A percentile compares a stretch with the other conserved stretches of the same genome.
Conservation (phyloP, 108 stramenopile species). For the Discostella stelligeroides region DNA sequence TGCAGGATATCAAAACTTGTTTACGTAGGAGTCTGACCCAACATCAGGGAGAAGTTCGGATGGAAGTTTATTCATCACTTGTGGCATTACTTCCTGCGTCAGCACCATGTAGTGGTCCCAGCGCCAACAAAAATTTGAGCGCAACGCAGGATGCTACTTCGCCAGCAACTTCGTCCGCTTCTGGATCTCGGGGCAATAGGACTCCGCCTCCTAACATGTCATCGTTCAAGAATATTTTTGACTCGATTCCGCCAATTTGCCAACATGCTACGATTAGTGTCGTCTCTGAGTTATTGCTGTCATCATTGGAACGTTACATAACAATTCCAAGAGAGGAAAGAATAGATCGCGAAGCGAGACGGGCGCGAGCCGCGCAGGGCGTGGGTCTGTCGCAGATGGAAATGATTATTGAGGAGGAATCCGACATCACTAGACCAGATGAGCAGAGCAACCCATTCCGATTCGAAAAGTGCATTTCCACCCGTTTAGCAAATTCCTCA, state of each 20-base stretch:
- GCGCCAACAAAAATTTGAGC: background rate
- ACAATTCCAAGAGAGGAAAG: slow-evolving; percentile 36
- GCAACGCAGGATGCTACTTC: slow-evolving; percentile 31
- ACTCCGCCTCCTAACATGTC: background rate
- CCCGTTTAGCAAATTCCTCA: slow-evolving; percentile 4
- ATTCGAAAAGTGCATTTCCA: slow-evolving; percentile 37
- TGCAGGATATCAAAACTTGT: slow-evolving; percentile 39
- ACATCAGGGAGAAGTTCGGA: slow-evolving; percentile 41
- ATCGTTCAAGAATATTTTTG: background rate
- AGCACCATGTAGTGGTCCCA: background rate
- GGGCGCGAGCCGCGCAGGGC: slow-evolving; percentile 26
- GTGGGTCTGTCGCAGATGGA: slow-evolving; percentile 37
- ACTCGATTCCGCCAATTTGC: slow-evolving; percentile 15
- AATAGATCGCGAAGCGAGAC: slow-evolving; percentile 28
- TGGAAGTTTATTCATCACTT: slow-evolving; percentile 45
- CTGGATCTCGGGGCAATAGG: background rate
- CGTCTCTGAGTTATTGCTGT: slow-evolving; percentile 25
- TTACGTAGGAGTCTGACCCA: slow-evolving; percentile 50
- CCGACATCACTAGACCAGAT: background rate
- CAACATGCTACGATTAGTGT: slow-evolving; percentile 15
- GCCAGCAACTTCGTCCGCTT: slow-evolving; percentile 16
- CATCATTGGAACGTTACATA: slow-evolving; percentile 38
- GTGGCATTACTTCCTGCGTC: slow-evolving; percentile 28
- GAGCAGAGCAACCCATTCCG: slow-evolving; percentile 37
- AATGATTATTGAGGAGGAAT: slow-evolving; percentile 16